Evolutionary conservation across 768 basidiomycete genomes (phyloP), one percentile per base, ranked within the genome.

Genomic region (Calocybe cyanea): DNA sequence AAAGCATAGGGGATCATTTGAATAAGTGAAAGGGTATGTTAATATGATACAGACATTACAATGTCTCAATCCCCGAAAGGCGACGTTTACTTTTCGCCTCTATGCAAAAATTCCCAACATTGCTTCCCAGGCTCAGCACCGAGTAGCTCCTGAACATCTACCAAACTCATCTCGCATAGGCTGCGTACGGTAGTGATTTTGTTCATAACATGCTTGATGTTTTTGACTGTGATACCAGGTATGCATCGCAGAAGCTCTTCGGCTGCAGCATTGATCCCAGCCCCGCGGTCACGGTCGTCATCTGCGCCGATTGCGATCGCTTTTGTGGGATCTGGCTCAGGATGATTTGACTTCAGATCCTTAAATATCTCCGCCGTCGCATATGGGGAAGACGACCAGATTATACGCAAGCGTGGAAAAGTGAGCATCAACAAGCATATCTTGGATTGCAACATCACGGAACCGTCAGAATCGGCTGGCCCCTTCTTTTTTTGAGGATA

Each of bases 351-450:
- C 58, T 99, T 99, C 25, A 99, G 81, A 58, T 97, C 96, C 38
- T 78, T 80, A 72, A 98, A 94, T 45, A 98, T 92, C 47, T 92
- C 86, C 0, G 91, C 77, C 0, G 92, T 93, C 15, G 88, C 87
- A 58, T 92, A 90, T 0, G 96, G 91, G 0, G 94, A 97, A 1
- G 93, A 93, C 0, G 93, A 93, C 96, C 96, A 98, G 61, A 99
- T 89, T 58, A 97, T 88, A 35, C 92, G 83, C 2, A 99, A 69
- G 11, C 90, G 85, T 0, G 94, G 96, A 61, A 98, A 98, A 6
- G 87, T 75, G 20, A 98, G 78, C 0, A 87, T 85, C 5, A 99
- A 79, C 13, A 98, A 76, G 21, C 90, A 91, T 28, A 99, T 78
- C 57, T 96, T 96, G n/a, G 88, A 83, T 63, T 97, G 95, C 15